phyloP scores from a whole-genome alignment of 2,329 filamentous ascomycete species.

The Ophiostoma ips region DNA sequence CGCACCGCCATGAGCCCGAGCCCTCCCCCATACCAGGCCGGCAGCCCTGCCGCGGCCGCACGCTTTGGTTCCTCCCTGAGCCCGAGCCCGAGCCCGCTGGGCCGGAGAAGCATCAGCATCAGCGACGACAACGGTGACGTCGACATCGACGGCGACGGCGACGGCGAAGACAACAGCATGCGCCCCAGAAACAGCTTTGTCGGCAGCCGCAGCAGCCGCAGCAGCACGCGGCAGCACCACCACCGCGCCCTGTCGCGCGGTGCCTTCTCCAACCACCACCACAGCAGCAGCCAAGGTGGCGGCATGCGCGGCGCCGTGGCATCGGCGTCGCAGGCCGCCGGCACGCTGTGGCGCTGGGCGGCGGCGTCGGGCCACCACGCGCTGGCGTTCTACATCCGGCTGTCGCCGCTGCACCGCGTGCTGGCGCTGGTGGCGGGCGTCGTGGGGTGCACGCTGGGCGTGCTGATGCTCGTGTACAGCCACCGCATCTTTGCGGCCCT shows the following conservation, averaged over 20 bases:
- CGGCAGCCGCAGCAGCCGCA: background rate
- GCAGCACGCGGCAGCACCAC: background rate
- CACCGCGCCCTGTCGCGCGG: background rate
- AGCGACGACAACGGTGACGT: too few relatives aligned
- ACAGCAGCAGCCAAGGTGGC: background rate
- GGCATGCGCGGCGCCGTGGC: background rate
- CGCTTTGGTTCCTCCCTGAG: background rate
- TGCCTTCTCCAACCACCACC: background rate
- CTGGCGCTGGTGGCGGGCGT: conserved; percentile 39
- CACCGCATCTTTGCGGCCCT: conserved; percentile 67
- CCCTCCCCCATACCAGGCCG: too few relatives aligned
- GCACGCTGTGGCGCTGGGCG: background rate
- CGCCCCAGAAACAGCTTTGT: background rate
- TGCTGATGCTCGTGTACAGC: conserved; percentile 65
- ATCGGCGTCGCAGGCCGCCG: background rate
- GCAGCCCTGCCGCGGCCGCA: background rate
- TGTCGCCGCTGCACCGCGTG: conserved; percentile 48
- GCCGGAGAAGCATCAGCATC: background rate
- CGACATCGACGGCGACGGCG: too few relatives aligned
- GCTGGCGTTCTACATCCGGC: conserved; percentile 29
- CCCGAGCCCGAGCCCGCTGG: background rate
- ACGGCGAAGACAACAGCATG: background rate
- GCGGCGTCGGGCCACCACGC: background rate
- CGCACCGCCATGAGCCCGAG: too few relatives aligned
- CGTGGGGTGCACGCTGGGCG: conserved; percentile 36